Percentiles rank a stretch among this genome's conserved stretches.
These are phyloP conservation scores for Naganishia liquefaciens DNA, from an alignment of 1,284 basidiomycete genomes.

Conservation along the genomic window DNA sequence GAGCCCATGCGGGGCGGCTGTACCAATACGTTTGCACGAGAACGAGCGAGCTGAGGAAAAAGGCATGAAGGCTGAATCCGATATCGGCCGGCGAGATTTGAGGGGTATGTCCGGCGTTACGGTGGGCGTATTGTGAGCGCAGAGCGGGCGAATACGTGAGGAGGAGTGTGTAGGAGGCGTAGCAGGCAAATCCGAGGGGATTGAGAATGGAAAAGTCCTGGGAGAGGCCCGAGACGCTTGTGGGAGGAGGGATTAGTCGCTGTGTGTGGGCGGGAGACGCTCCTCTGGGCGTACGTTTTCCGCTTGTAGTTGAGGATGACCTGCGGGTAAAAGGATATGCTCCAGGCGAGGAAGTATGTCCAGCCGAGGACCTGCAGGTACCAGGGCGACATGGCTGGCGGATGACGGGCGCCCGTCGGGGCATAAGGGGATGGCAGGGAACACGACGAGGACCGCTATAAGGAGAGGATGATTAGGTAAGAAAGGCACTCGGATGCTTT, in stretches of 20 bases:
- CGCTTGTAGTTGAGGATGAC: slow-evolving; percentile 53
- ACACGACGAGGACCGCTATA: too few species aligned
- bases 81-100: slow-evolving; percentile 54
- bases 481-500: too few species aligned
- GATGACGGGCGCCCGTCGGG: neutral
- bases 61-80: slow-evolving; percentile 53
- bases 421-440: neutral
- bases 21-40: slow-evolving; percentile 38
- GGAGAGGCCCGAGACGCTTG: slow-evolving; percentile 52
- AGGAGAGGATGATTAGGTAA: too few species aligned
- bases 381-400: neutral
- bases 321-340: slow-evolving; percentile 56
- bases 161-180: slow-evolving; percentile 51
- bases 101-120: slow-evolving; percentile 53
- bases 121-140: slow-evolving; percentile 48
- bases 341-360: slow-evolving; percentile 53
- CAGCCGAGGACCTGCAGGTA: slow-evolving; percentile 41
- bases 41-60: slow-evolving; percentile 42
- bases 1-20: neutral
- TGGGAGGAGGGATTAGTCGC: neutral
- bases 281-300: slow-evolving; percentile 43
- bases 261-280: neutral
- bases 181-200: slow-evolving; percentile 54
- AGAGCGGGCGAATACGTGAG: slow-evolving; percentile 48
- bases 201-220: slow-evolving; percentile 56